phyloP scores from a whole-genome alignment of 805 yeast genomes.

The Starmera dryadoides region DNA sequence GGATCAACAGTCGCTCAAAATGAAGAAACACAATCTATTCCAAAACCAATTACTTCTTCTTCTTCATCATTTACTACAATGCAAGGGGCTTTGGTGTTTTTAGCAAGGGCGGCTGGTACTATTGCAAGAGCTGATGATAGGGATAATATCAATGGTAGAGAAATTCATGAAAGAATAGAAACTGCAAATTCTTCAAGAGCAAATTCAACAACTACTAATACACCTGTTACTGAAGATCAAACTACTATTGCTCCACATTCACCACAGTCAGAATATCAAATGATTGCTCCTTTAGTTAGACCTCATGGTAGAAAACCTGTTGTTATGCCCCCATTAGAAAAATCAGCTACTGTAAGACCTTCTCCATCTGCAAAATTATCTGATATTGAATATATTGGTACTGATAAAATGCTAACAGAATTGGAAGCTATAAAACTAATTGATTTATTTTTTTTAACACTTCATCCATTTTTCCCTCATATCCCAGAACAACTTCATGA shows the following conservation, averaged over 20 bases:
- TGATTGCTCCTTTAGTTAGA: slow-evolving; percentile 19
- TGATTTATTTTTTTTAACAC: slow-evolving; percentile 57
- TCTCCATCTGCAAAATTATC: slow-evolving; percentile 33
- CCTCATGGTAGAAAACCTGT: slow-evolving; percentile 15
- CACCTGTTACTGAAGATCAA: slow-evolving; percentile 2
- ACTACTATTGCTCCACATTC: slow-evolving; percentile 4
- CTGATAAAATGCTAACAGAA: slow-evolving; percentile 49
- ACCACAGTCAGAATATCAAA: slow-evolving; percentile 1
- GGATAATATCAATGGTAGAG: slow-evolving; percentile 49
- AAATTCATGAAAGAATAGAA: slow-evolving; percentile 41
- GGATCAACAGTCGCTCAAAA: not conserved
- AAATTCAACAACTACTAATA: slow-evolving; percentile 1
- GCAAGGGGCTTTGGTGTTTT: slow-evolving; percentile 60
- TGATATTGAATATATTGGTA: slow-evolving; percentile 60
- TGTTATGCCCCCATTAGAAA: slow-evolving; percentile 24
- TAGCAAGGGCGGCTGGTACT: slow-evolving; percentile 76
- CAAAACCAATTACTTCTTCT: slow-evolving; percentile 11
- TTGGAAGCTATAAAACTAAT: slow-evolving; percentile 52
- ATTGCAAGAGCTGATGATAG: slow-evolving; percentile 63
- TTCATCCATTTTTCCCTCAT: slow-evolving; percentile 90
- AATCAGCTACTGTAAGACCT: slow-evolving; percentile 24
- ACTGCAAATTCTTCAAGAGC: slow-evolving; percentile 2
- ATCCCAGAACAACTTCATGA: slow-evolving; percentile 69
- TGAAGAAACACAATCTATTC: slow-evolving; percentile 8
- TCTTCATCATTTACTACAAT: slow-evolving; percentile 25